Evolutionary conservation across 805 yeast genomes (phyloP).

Genomic region (Wickerhamiella galacta): DNA sequence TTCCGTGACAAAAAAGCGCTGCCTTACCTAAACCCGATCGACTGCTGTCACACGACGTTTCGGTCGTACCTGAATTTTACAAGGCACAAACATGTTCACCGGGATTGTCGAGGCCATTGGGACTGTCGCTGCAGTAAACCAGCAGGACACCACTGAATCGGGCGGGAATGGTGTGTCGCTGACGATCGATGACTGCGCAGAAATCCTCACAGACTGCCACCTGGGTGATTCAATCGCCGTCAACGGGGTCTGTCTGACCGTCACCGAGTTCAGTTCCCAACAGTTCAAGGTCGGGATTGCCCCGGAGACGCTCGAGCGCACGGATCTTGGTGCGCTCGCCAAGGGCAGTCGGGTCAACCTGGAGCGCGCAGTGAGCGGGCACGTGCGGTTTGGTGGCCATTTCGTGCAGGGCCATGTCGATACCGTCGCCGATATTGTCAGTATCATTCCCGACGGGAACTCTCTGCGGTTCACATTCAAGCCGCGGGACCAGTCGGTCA

Average conservation of each 20-base stretch:
- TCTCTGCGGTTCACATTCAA: constrained; percentile 62
- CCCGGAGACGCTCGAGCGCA: constrained; percentile 75
- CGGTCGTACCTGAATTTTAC: too few relatives aligned
- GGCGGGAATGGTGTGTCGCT: constrained; percentile 68
- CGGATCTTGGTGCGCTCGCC: constrained; percentile 50
- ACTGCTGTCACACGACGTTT: too few relatives aligned
- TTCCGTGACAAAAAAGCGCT: too few relatives aligned
- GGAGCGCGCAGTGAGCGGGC: constrained; percentile 78
- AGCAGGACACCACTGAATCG: constrained; percentile 31
- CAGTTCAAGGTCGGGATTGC: constrained; percentile 81
- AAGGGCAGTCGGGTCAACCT: constrained; percentile 55
- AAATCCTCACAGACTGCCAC: constrained; percentile 62
- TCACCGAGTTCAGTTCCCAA: constrained; percentile 49
- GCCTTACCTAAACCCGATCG: too few relatives aligned
- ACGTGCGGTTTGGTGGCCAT: constrained; percentile 88
- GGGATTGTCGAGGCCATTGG: constrained; percentile 86
- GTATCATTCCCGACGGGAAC: constrained; percentile 43
- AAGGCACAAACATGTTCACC: constrained; percentile 51
- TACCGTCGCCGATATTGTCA: constrained; percentile 54
- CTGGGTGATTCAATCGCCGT: constrained; percentile 88
- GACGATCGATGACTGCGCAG: constrained; percentile 41
- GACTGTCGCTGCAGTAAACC: constrained; percentile 31
- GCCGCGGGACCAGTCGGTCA: constrained; percentile 42
- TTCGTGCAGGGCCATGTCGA: constrained; percentile 97
- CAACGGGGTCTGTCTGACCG: constrained; percentile 83